phyloP scores from a whole-genome alignment of 148 eudicot genomes.

The Heliosperma pusillum region DNA sequence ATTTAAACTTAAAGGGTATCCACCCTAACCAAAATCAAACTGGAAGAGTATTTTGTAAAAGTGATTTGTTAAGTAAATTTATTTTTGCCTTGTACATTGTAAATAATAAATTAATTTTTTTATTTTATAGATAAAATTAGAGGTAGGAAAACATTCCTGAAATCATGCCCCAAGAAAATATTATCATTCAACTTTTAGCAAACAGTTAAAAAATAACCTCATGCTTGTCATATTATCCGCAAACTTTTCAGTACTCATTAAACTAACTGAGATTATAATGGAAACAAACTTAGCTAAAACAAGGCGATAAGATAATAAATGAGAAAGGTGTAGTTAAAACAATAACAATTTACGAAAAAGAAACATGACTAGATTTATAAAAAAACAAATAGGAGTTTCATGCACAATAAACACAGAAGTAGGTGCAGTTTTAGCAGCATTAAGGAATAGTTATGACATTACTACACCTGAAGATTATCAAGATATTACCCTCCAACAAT shows the following conservation, averaged over 20 bases:
- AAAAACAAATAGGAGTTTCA: conserved; percentile 61
- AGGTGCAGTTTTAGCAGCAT: conserved; percentile 75
- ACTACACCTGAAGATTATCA: conserved; percentile 42
- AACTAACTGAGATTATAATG: conserved; percentile 14
- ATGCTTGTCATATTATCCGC: neutral
- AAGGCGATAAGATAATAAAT: neutral
- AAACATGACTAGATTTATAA: conserved; percentile 33
- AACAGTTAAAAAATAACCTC: neutral
- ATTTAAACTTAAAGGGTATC: too few species aligned
- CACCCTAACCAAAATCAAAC: too few species aligned
- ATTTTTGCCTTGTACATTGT: neutral
- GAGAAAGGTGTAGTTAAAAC: neutral
- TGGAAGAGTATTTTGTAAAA: too few species aligned
- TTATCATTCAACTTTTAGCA: neutral
- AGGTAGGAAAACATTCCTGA: conserved; percentile 6
- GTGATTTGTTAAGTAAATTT: neutral
- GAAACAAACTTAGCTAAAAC: neutral
- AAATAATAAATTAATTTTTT: neutral
- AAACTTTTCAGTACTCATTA: neutral
- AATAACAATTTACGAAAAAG: neutral
- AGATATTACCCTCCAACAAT: conserved; percentile 51
- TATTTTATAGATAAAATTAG: neutral
- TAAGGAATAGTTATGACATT: conserved; percentile 44
- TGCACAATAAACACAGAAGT: conserved; percentile 92
- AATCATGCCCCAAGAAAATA: neutral